Conservation (phyloP, 805 yeast species). For the Myxozyma vanderwaltii region DNA sequence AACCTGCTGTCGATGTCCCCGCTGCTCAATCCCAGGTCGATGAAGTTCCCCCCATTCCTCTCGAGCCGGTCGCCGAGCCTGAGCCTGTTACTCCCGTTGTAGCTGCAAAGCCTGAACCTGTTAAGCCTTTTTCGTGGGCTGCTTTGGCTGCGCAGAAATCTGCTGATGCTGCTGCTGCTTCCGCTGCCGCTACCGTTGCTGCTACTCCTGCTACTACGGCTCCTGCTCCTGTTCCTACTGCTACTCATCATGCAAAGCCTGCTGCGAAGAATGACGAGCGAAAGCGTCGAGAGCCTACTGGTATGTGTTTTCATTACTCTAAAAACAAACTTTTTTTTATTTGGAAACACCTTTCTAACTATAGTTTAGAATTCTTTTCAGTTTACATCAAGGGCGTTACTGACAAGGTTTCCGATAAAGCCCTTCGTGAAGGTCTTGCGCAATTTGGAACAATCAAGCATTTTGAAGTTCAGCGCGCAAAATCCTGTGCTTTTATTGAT, state of each 20-base stretch:
- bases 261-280: conserved; percentile 21
- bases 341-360: not conserved
- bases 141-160: conserved; percentile 35
- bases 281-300: conserved; percentile 19
- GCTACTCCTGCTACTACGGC: conserved; percentile 34
- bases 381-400: conserved; percentile 44
- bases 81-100: not conserved
- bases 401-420: conserved; percentile 36
- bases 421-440: conserved; percentile 39
- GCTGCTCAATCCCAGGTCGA: conserved; percentile 22
- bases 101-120: conserved; percentile 10
- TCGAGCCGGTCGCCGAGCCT: conserved; percentile 11
- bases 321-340: not conserved
- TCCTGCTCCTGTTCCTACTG: conserved; percentile 23
- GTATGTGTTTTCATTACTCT: not conserved
- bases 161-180: conserved; percentile 30
- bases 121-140: conserved; percentile 39
- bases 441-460: conserved; percentile 42
- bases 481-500: conserved; percentile 45
- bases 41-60: conserved; percentile 26
- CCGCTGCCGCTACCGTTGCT: conserved; percentile 28
- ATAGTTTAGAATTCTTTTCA: conserved; percentile 38
- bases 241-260: conserved; percentile 5
- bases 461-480: conserved; percentile 41
- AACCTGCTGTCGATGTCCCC: conserved; percentile 25